Base-by-base conservation (phyloP, 2,329 filamentous ascomycete species). In the Cordyceps militaris region DNA sequence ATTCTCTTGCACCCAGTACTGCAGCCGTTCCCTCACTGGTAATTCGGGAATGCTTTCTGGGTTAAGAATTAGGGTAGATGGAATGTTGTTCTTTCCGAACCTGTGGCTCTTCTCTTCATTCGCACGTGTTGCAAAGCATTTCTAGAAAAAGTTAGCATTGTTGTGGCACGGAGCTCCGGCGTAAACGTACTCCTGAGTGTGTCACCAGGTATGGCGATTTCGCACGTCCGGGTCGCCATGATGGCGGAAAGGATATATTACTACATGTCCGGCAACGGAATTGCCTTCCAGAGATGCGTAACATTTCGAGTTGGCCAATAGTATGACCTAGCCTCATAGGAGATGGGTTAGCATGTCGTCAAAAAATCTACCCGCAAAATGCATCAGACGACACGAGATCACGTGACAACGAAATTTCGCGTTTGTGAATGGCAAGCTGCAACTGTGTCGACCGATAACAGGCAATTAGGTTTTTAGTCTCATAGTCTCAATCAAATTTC, bases 1-100 rank as follows among this genome's bases (percentile, higher is more conserved):
- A 55, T 79, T 72, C 53, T 73, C 66, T 16, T 61, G 54, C 48
- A 74, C 69, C 77, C 77, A 80, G 62, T 65, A 61, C 28, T 69
- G 70, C 26, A 81, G 68, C 14, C 69, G 70, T 38, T 75, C 63
- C 38, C 77, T 74, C 43, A 79, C 75, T 2, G 57, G 60, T 3
- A 57, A 40, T 8, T 49, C 24, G 7, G 53, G 43, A 32, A 42
- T 49, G n/a, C 43, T 23, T 30, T 48, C 53, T 14, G 24, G 13
- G 19, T 11, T 40, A 8, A 34, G 34, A 26, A 16, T 24, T 5
- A 49, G 11, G 1, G 32, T n/a, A 40, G 44, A 49, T 21, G 53
- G 43, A 23, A 48, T 49, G n/a, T 40, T 49, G n/a, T 56, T 34
- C 13, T 49, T 32, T 56, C 53, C 53, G 21, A 56, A n/a, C 1